A percentile compares a stretch with the other conserved stretches of the same genome.
These are phyloP conservation scores for Ceratopteris richardii DNA, from an alignment of 75 land plant species.

Conservation along the genomic window DNA sequence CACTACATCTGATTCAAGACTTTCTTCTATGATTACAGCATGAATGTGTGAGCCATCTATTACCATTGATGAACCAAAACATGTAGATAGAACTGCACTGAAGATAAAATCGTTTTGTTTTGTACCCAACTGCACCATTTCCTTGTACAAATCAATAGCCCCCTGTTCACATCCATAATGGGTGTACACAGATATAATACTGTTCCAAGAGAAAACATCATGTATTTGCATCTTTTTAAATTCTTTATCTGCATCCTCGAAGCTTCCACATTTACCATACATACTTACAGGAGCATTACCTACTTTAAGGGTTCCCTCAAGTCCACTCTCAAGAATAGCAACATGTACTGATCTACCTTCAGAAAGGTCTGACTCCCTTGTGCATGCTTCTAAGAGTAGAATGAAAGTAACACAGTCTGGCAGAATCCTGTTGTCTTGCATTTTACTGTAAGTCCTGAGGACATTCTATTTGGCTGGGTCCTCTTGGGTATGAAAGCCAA, in stretches of 20 bases:
- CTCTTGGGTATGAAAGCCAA: background rate
- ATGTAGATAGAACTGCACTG: constrained; percentile 11
- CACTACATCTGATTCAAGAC: constrained; percentile 6
- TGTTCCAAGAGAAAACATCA: constrained; percentile 22
- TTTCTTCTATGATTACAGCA: constrained; percentile 3
- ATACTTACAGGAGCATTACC: constrained; percentile 15
- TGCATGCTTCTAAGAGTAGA: too few species aligned
- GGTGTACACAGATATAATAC: constrained; percentile 18
- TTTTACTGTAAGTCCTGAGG: too few species aligned
- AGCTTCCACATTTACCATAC: constrained; percentile 22
- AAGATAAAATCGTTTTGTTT: constrained; percentile 11
- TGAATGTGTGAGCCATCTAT: constrained; percentile 2
- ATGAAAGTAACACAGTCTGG: too few species aligned
- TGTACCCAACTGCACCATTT: constrained; percentile 3
- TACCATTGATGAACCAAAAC: constrained; percentile 7
- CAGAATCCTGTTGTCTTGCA: too few species aligned
- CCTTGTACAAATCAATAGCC: constrained; percentile 14
- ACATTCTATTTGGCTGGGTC: too few species aligned
- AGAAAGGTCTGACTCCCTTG: too few species aligned
- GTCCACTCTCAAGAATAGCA: constrained; percentile 5
- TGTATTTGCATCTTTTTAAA: constrained; percentile 11
- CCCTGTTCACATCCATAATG: constrained; percentile 13
- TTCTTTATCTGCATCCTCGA: constrained; percentile 13
- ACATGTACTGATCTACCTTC: constrained; percentile 12
- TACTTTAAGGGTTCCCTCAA: constrained; percentile 1